A percentile compares a stretch with the other conserved stretches of the same genome.
phyloP scores from a whole-genome alignment of 2,329 filamentous ascomycete genomes.

The Aspergillus sp. region DNA sequence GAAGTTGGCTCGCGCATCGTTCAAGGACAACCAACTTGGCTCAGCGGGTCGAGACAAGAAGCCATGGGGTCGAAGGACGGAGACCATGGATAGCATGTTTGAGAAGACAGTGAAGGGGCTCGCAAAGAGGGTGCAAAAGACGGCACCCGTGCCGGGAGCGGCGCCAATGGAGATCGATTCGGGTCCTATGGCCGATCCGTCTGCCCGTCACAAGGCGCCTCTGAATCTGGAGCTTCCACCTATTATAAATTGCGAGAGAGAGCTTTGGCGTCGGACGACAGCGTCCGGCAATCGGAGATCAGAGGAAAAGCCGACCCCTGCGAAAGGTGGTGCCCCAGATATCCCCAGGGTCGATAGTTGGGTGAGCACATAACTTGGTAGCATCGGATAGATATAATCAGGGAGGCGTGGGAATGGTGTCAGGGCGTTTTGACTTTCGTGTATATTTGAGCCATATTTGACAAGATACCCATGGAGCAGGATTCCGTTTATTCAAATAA shows the following conservation, averaged over 20 bases:
- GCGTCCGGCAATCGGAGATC: conserved; percentile 26
- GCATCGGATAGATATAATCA: background rate
- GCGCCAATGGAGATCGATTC: conserved; percentile 28
- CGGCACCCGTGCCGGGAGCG: conserved; percentile 17
- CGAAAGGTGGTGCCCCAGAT: conserved; percentile 17
- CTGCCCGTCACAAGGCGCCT: conserved; percentile 17
- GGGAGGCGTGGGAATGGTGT: conserved; percentile 8
- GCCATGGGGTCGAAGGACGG: conserved; percentile 32
- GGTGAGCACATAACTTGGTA: conserved; percentile 14
- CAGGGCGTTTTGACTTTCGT: conserved; percentile 12
- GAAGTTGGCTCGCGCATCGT: conserved; percentile 52
- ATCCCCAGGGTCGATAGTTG: conserved; percentile 19
- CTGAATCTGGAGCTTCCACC: conserved; percentile 41
- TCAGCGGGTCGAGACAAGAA: conserved; percentile 38
- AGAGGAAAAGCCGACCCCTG: conserved; percentile 27
- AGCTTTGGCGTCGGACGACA: conserved; percentile 51
- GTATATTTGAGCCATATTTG: conserved; percentile 14
- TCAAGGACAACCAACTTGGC: conserved; percentile 36
- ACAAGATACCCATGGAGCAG: conserved; percentile 30
- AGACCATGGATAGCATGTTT: conserved; percentile 48
- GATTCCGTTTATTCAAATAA: conserved; percentile 9
- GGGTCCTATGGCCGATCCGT: conserved; percentile 14
- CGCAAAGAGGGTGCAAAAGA: conserved; percentile 34
- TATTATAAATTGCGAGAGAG: conserved; percentile 57
- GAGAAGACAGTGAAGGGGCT: conserved; percentile 53